Evolutionary conservation across 306 rosid genomes (phyloP).

Genomic region (Cotoneaster glaucophyllus): DNA sequence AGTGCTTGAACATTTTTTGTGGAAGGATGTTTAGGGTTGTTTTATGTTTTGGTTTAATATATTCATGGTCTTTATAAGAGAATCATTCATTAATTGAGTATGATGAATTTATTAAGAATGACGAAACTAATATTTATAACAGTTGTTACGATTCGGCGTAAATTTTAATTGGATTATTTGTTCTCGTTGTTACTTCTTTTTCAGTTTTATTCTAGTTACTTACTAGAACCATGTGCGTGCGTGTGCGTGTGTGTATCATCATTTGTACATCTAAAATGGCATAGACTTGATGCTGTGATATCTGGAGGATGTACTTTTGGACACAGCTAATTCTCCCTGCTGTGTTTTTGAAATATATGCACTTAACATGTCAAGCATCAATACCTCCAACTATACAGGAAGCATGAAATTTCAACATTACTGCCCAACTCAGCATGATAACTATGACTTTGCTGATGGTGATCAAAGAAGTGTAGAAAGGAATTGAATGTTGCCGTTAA

Average conservation of each 20-base stretch:
- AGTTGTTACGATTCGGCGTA: not conserved
- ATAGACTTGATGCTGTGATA: not conserved
- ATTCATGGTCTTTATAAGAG: not conserved
- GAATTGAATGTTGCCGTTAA: not conserved
- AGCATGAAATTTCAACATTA: not conserved
- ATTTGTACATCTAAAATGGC: not conserved
- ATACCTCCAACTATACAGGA: not conserved
- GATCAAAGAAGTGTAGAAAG: not conserved
- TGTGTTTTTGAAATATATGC: not conserved
- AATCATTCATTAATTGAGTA: not conserved
- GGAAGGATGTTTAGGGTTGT: not conserved
- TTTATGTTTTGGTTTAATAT: not conserved
- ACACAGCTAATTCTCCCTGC: not conserved
- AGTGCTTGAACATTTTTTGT: not conserved
- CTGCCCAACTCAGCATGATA: not conserved
- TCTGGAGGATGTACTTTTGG: not conserved
- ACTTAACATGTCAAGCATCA: not conserved
- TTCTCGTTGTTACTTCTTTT: not conserved
- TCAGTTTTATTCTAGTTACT: not conserved
- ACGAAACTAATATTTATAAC: not conserved
- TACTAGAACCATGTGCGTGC: not conserved
- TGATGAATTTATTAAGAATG: not conserved
- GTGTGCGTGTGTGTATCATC: not conserved
- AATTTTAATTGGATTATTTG: not conserved
- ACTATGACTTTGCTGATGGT: not conserved